phyloP scores from a whole-genome alignment of 2,329 filamentous ascomycete genomes.

The Coniochaeta sp. region DNA sequence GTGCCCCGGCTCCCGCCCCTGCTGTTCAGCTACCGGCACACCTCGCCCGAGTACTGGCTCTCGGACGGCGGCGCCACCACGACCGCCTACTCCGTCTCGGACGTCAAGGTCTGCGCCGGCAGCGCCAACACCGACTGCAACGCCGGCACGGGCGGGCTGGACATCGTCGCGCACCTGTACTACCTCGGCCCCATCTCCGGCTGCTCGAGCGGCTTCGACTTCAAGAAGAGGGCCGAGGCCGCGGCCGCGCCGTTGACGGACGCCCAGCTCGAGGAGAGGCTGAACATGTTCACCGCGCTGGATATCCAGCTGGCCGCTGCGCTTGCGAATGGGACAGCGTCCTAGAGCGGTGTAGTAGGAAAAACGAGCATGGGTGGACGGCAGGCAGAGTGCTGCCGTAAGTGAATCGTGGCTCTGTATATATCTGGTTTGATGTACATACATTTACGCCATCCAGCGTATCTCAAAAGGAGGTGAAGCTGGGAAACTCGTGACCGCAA shows the following conservation, averaged over 20 bases:
- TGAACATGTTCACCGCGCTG: constrained; percentile 19
- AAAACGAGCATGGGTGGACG: too few species aligned
- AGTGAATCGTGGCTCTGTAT: not conserved
- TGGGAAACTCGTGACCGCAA: too few species aligned
- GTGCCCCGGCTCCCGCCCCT: constrained; percentile 61
- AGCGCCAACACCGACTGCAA: constrained; percentile 42
- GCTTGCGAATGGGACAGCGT: not conserved
- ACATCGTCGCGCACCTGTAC: constrained; percentile 35
- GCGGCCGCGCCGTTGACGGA: constrained; percentile 16
- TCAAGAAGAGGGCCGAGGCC: constrained; percentile 10
- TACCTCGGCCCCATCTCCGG: constrained; percentile 39
- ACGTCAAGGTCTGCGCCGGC: constrained; percentile 42
- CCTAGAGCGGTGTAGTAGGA: not conserved
- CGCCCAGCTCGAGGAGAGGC: constrained; percentile 26
- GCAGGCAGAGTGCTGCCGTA: too few species aligned
- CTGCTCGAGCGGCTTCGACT: constrained; percentile 25
- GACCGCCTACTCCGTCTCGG: constrained; percentile 26
- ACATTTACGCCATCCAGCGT: too few species aligned
- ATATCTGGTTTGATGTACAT: not conserved
- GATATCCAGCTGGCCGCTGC: constrained; percentile 22
- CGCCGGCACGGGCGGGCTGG: constrained; percentile 36
- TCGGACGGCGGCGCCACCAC: constrained; percentile 24
- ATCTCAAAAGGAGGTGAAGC: not conserved
- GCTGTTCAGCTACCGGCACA: constrained; percentile 54
- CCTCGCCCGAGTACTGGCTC: constrained; percentile 65